Conservation (phyloP, 352 stramenopile genomes). For the Phytophthora uliginosa region DNA sequence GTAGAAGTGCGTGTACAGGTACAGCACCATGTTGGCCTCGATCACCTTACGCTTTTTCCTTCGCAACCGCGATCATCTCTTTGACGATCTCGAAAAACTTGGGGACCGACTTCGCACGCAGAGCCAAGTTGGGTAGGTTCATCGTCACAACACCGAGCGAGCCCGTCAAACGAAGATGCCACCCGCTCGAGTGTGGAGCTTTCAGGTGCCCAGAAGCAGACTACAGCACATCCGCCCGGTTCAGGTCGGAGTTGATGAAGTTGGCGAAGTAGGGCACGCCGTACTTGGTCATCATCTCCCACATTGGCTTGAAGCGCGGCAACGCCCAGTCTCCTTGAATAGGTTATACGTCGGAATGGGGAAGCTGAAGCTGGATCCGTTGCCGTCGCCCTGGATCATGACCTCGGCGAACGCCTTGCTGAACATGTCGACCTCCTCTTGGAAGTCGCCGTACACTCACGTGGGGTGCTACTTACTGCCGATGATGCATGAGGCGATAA, state of each 20-base stretch:
- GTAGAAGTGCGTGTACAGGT: constrained; percentile 41
- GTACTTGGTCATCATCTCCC: too few relatives aligned
- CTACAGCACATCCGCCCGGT: too few relatives aligned
- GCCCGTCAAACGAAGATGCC: constrained; percentile 39
- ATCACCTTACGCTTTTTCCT: constrained; percentile 41
- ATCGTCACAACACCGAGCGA: constrained; percentile 45
- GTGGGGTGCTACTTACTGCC: constrained; percentile 30
- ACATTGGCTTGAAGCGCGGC: too few relatives aligned
- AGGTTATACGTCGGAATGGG: too few relatives aligned
- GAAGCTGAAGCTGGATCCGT: constrained; percentile 46
- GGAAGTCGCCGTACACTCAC: constrained; percentile 42
- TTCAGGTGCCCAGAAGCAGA: constrained; percentile 37
- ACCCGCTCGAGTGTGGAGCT: constrained; percentile 34
- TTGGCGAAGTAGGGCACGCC: too few relatives aligned
- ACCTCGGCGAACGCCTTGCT: constrained; percentile 45
- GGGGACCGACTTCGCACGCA: constrained; percentile 29
- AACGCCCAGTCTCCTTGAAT: too few relatives aligned
- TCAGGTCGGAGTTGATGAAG: too few relatives aligned
- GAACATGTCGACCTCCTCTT: constrained; percentile 43
- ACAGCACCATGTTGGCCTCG: constrained; percentile 40
- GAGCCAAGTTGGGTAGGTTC: constrained; percentile 35
- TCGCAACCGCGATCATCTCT: constrained; percentile 34
- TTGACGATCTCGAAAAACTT: constrained; percentile 37
- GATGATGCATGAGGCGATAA: constrained; percentile 17
- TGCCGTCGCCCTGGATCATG: constrained; percentile 41